phyloP scores from a whole-genome alignment of 225 moss, liverwort and hornwort species.

The Polytrichum formosum region DNA sequence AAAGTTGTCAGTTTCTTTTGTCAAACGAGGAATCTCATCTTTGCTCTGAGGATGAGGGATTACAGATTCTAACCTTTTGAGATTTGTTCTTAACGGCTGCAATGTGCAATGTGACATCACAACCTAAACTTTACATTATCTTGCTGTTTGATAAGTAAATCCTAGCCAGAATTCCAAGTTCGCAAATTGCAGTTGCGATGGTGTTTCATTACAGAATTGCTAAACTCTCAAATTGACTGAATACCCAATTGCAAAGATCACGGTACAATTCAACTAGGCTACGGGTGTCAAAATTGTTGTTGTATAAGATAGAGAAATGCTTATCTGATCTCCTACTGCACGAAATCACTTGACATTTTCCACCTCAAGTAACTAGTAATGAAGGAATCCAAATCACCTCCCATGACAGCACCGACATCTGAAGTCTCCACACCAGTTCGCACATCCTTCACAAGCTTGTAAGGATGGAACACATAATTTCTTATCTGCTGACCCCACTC shows the following conservation, averaged over 20 bases:
- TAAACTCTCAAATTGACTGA: no score
- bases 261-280: constrained; percentile 14
- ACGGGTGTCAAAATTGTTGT: constrained; percentile 32
- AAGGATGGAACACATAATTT: constrained; percentile 97
- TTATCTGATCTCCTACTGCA: constrained; percentile 1
- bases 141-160: no score
- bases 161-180: no score
- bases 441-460: constrained; percentile 97
- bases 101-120: no score
- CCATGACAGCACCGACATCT: constrained; percentile 66
- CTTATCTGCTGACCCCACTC: constrained; percentile 99
- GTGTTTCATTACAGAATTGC: no score
- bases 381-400: constrained; percentile 76
- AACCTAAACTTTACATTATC: no score
- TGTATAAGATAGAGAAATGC: constrained; percentile 7
- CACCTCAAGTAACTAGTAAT: constrained; percentile 77
- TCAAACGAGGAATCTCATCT: no score
- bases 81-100: no score
- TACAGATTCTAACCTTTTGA: no score
- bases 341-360: constrained; percentile 37
- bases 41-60: no score
- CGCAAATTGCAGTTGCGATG: no score
- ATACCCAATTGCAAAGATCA: background rate
- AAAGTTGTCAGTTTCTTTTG: no score
- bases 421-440: constrained; percentile 82